phyloP scores from a whole-genome alignment of 345 rosid genomes.

The Sapria himalayana region DNA sequence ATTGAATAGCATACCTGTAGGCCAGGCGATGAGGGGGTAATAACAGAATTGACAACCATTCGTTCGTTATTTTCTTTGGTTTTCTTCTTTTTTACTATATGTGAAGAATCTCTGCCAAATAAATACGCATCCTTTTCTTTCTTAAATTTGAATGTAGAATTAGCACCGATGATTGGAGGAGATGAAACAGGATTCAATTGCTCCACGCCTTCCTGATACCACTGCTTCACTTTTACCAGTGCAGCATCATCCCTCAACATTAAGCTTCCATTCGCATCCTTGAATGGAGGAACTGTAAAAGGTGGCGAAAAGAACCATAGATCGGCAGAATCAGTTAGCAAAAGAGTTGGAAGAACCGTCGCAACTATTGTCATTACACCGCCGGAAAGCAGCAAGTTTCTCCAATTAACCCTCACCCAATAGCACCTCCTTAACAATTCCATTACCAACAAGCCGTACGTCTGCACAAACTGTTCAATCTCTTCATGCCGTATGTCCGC shows the following conservation, averaged over 20 bases:
- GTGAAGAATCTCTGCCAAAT: slow-evolving; percentile 2
- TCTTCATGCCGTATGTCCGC: too few relatives aligned
- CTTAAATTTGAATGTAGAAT: too few relatives aligned
- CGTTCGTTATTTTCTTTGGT: slow-evolving; percentile 12
- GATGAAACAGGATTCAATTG: slow-evolving; percentile 9
- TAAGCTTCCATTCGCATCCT: slow-evolving; percentile 17
- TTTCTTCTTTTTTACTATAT: slow-evolving; percentile 13
- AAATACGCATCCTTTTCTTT: slow-evolving; percentile 7
- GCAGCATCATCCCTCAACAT: slow-evolving; percentile 19
- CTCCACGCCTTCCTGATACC: slow-evolving; percentile 19
- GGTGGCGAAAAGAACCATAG: slow-evolving; percentile 14
- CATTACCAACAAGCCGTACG: slow-evolving; percentile 13
- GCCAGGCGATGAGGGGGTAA: slow-evolving; percentile 17
- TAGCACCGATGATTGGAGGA: slow-evolving; percentile 9
- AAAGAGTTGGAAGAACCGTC: slow-evolving; percentile 24
- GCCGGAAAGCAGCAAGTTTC: slow-evolving; percentile 30
- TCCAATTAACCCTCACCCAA: slow-evolving; percentile 31
- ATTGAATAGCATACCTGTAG: slow-evolving; percentile 38
- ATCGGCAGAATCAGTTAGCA: slow-evolving; percentile 13
- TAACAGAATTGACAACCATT: slow-evolving; percentile 11
- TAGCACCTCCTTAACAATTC: slow-evolving; percentile 14
- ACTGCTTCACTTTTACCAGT: slow-evolving; percentile 17
- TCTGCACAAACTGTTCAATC: too few relatives aligned
- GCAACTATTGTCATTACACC: slow-evolving; percentile 24
- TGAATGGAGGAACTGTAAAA: slow-evolving; percentile 10